Percentiles rank a stretch among this genome's conserved stretches.
Conservation (phyloP, 2,329 filamentous ascomycete species). For the Pestalotiopsis sp. region DNA sequence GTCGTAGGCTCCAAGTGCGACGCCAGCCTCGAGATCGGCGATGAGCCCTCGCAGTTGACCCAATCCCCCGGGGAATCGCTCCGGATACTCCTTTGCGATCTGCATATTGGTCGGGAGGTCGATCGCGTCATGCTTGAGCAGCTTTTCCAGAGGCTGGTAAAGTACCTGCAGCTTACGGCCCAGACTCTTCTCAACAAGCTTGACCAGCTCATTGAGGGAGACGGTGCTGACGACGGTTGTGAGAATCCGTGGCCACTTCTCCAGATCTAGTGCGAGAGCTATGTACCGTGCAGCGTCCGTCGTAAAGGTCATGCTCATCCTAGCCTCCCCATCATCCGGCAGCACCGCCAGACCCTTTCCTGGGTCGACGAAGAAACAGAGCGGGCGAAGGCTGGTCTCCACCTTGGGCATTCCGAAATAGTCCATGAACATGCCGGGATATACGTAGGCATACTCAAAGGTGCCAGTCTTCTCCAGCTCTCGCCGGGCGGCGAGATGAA, state of each 20-base stretch:
- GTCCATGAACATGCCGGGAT: conserved; percentile 40
- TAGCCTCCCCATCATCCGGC: conserved; percentile 32
- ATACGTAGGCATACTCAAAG: conserved; percentile 36
- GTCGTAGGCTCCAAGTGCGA: conserved; percentile 33
- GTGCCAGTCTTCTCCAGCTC: conserved; percentile 31
- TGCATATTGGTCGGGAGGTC: conserved; percentile 29
- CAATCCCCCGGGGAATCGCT: conserved; percentile 28
- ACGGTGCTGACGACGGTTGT: conserved; percentile 29
- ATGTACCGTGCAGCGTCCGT: conserved; percentile 33
- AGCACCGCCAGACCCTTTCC: conserved; percentile 26
- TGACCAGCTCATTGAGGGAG: conserved; percentile 31
- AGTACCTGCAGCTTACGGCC: conserved; percentile 26
- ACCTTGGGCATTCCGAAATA: conserved; percentile 35
- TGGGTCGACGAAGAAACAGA: conserved; percentile 34
- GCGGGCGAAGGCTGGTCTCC: conserved; percentile 25
- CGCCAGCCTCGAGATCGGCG: conserved; percentile 32
- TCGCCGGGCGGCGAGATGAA: conserved; percentile 27
- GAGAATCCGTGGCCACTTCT: conserved; percentile 31
- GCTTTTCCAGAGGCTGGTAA: conserved; percentile 27
- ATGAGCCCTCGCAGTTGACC: conserved; percentile 27
- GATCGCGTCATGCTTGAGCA: conserved; percentile 23
- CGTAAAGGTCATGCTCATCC: conserved; percentile 34
- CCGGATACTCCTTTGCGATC: conserved; percentile 25
- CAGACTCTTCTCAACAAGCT: conserved; percentile 21
- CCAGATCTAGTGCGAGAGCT: conserved; percentile 31